Base-by-base conservation (phyloP, 352 stramenopile genomes). In the Thraustotheca clavata region DNA sequence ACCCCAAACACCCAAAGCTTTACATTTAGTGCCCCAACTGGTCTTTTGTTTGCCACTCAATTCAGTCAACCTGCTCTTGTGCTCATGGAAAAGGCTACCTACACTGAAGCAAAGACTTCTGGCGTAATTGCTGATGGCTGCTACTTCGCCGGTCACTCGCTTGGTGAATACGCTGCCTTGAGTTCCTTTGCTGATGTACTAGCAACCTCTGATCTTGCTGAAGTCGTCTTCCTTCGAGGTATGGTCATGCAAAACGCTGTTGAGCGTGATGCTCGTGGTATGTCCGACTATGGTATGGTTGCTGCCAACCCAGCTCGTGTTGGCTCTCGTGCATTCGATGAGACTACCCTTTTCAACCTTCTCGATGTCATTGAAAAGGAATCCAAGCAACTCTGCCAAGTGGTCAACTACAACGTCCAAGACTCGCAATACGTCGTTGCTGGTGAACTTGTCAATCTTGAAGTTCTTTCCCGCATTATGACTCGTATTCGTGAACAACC, bases 401-500 rank as follows among this genome's bases (percentile, higher is more conserved):
- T 95, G 3, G 85, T 96, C 41, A 96, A 95, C 70, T 94, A 87
- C 60, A 96, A 96, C 73, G 79, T 94, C 9, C 73, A 90, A 59
- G 77, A 82, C 62, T 69, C 71, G 5, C 87, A 96, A 74, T 94
- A 94, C 59, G 86, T 94, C 11, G 79, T 94, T 27, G 86, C 87
- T 18, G 85, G 85, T 33, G 80, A 93, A 27, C 82, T 88, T 22
- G 76, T 86, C 9, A 93, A 89, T 60, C 72, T 96, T 2, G 83
- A 93, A 67, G 82, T 83, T 20, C 67, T 94, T 32, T 89, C 81
- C 4, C 71, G 87, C 29, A 73, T 73, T 29, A 67, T 94, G 27
- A 76, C 86, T 47, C n/a, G 65, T 60, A 12, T 74, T 74, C 31
- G 82, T 72, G 72, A 71, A 24, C 36, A 69, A 22, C 47, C 66